Conservation (phyloP, 805 yeast genomes). For the Ogataea polymorpha region DNA sequence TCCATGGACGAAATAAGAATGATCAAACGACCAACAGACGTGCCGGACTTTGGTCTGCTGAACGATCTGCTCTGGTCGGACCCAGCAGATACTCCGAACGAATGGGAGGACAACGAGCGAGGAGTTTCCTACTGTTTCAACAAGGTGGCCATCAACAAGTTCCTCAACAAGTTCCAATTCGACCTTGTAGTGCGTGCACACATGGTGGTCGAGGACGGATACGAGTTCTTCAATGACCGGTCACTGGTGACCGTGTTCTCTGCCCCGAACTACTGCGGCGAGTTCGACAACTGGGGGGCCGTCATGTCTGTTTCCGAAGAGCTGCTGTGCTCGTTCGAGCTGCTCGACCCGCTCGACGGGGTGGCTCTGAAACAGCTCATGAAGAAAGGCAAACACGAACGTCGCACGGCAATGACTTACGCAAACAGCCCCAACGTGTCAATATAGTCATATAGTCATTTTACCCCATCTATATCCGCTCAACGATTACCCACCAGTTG, state of each 20-base stretch:
- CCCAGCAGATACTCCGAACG: conserved; percentile 78
- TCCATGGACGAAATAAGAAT: conserved; percentile 71
- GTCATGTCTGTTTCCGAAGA: conserved; percentile 97
- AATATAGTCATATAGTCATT: conserved; percentile 5
- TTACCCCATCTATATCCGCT: conserved; percentile 26
- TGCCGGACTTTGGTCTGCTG: conserved; percentile 76
- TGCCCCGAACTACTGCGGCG: conserved; percentile 81
- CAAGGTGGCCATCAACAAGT: conserved; percentile 76
- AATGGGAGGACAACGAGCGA: conserved; percentile 86
- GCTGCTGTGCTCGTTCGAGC: conserved; percentile 85
- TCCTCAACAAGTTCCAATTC: conserved; percentile 68
- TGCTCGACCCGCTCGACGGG: conserved; percentile 89
- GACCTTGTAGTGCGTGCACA: conserved; percentile 84
- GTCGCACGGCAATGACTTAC: conserved; percentile 51
- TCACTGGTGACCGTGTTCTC: conserved; percentile 70
- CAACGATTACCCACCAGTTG: conserved; percentile 81
- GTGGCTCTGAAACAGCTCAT: conserved; percentile 91
- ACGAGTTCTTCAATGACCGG: conserved; percentile 71
- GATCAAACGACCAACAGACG: conserved; percentile 80
- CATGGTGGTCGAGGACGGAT: conserved; percentile 84
- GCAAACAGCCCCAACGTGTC: conserved; percentile 20
- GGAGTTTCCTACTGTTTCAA: conserved; percentile 81
- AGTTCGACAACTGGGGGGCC: conserved; percentile 94
- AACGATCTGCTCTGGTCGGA: conserved; percentile 83
- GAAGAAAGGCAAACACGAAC: conserved; percentile 88